Base-by-base conservation (phyloP, 805 yeast species). In the Wickerhamiella kurtzmanii region DNA sequence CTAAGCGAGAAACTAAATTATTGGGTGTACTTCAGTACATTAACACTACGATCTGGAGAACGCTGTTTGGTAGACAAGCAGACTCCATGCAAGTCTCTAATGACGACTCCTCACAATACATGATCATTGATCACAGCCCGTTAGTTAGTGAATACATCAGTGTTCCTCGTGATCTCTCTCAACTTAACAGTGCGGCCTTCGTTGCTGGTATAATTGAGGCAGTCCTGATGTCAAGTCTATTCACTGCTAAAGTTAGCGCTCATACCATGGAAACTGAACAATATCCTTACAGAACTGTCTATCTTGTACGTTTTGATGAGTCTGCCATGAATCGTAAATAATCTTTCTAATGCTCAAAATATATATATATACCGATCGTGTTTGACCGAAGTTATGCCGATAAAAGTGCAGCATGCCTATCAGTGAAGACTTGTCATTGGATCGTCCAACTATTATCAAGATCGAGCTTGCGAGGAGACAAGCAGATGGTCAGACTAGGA, bases 131-230 rank as follows among this genome's bases (percentile, higher is more conserved):
- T 60, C 76, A 79, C 55, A 61, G 69, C 13, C 95, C 95, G 4
- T 55, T 82, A 41, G 69, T 85, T 37, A 71, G 83, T n/a, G 75
- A 74, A 55, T 86, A 71, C 58, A 76, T 86, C 9, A 76, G 83
- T 25, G 79, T 82, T 3, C 95, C 95, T 2, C 76, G 75, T 54
- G 94, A 86, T 53, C 77, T 80, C 58, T 79, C 82, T 9, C 79
- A 78, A 51, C 70, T 85, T 56, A 83, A 82, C 58, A 82, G 92
- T 58, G 79, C 81, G 15, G 88, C 95, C 0, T 83, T 82, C 59
- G 75, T 80, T 1, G 95, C 94, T 0, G 95, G 95, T 0, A 72
- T 86, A 15, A 71, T 85, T 37, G 95, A 86, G 60, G 94, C 94
- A 0, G 78, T 85, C 1, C 65, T 86, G 48, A 92, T 82, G 56